Evolutionary conservation across 202 grass and related monocot genomes (phyloP), one percentile per base, ranked within the genome.

Genomic region (Carex arenaria): DNA sequence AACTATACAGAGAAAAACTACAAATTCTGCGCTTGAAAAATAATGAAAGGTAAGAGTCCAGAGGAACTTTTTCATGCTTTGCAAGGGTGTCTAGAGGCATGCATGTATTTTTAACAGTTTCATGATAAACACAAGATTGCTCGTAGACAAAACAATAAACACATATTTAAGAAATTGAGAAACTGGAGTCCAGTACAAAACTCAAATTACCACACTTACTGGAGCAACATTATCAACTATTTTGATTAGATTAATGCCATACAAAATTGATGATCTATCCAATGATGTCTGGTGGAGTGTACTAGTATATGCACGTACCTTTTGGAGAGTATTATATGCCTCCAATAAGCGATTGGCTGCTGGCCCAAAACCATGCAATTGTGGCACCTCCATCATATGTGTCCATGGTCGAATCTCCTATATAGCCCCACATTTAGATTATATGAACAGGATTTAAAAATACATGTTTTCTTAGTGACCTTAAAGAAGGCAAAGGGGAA

Each of bases 321-420:
- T 99, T 76, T 92, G 80, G 53, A 98, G 92, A 31, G 92, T 98
- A 67, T 94, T 98, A 84, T 99, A 99, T 80, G 91, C 96, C 81
- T 99, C 96, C 87, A 99, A 65, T 55, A 99, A 81, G 62, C 93
- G 93, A 82, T 99, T 99, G 79, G 96, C 93, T 68, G 96, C 96
- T 64, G 96, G 93, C 19, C 96, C 96, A 88, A 99, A 99, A 26
- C 96, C 96, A 90, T 99, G 91, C 80, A 99, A 82, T 85, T 99
- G 96, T 72, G 96, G 96, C 6, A 99, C 93, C 84, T 99, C 96
- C 96, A 98, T 98, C 93, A 98, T 98, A 79, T 98, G 96, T 2
- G 96, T 98, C 96, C 96, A 98, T 66, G 96, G 96, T 65, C 92
- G 96, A 82, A 98, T 98, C 88, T 98, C 96, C 96, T 98, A 84